Evolutionary conservation across 1,284 basidiomycete species (phyloP).

Genomic region (Irpex rosettiformis): DNA sequence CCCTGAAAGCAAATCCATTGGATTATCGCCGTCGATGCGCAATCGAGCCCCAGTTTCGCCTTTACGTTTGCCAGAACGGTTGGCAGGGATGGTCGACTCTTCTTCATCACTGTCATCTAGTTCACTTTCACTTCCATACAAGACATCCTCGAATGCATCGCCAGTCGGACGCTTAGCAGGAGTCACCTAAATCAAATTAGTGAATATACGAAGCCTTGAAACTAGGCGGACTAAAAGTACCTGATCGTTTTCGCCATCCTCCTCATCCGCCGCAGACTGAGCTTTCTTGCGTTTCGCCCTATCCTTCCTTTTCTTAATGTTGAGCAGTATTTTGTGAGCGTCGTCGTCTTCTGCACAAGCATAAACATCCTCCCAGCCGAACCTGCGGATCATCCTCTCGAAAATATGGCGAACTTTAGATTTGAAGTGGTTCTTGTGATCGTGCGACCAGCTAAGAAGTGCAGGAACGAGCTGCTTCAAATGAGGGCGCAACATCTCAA

Average conservation of each 20-base stretch:
- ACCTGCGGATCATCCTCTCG: constrained; percentile 91
- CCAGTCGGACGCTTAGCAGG: constrained; percentile 54
- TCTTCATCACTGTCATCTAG: constrained; percentile 75
- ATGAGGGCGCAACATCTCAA: constrained; percentile 71
- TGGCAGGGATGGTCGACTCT: constrained; percentile 31
- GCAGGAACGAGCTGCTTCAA: constrained; percentile 80
- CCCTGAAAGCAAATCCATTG: constrained; percentile 92
- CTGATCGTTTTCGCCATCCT: constrained; percentile 49
- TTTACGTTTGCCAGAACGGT: constrained; percentile 33
- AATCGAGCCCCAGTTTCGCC: constrained; percentile 51
- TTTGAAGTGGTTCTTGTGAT: constrained; percentile 99
- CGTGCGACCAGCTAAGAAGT: constrained; percentile 89
- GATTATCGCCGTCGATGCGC: constrained; percentile 88
- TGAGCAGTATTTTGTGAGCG: constrained; percentile 76
- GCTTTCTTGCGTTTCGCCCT: constrained; percentile 73
- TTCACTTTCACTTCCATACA: constrained; percentile 93
- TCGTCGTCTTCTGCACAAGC: constrained; percentile 73
- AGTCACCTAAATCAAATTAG: constrained; percentile 29
- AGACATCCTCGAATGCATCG: constrained; percentile 92
- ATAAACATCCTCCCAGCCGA: constrained; percentile 86
- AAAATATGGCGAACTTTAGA: constrained; percentile 95
- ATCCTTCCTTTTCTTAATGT: constrained; percentile 92
- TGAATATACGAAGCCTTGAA: background rate
- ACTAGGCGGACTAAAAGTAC: constrained; percentile 25
- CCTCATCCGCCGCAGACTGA: constrained; percentile 51